Evolutionary conservation across 148 eudicot species (phyloP).

Genomic region (Talinum fruticosum): DNA sequence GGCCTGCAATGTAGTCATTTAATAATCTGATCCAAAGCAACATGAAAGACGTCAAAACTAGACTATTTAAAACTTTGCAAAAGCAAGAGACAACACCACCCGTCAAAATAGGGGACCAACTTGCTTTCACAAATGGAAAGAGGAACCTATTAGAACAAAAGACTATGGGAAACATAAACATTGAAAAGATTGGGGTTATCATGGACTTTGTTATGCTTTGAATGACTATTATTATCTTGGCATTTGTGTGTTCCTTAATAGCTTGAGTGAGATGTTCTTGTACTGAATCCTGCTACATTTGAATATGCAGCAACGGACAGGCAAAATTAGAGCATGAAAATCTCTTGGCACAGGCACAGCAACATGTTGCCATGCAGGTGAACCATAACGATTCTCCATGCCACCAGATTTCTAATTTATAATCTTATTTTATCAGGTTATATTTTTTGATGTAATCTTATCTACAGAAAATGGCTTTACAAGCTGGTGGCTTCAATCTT

Average conservation of each 20-base stretch:
- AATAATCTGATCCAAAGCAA: no score
- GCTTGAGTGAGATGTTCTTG: not conserved
- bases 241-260: not conserved
- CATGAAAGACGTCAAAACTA: no score
- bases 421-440: not conserved
- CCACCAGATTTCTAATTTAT: not conserved
- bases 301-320: conserved; percentile 52
- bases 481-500: conserved; percentile 49
- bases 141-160: no score
- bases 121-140: no score
- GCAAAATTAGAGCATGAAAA: conserved; percentile 68
- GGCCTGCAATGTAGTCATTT: no score
- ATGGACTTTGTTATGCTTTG: no score
- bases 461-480: conserved; percentile 56
- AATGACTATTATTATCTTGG: not conserved
- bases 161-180: no score
- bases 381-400: not conserved
- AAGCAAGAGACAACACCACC: no score
- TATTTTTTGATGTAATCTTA: not conserved
- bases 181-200: no score
- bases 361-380: conserved; percentile 90
- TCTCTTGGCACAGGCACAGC: conserved; percentile 79
- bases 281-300: conserved; percentile 13
- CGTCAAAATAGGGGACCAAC: no score
- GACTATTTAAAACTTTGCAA: no score